Percentiles rank a stretch among this genome's conserved stretches.
Conservation (phyloP, 2,329 filamentous ascomycete genomes). For the Aspergillus tanneri region DNA sequence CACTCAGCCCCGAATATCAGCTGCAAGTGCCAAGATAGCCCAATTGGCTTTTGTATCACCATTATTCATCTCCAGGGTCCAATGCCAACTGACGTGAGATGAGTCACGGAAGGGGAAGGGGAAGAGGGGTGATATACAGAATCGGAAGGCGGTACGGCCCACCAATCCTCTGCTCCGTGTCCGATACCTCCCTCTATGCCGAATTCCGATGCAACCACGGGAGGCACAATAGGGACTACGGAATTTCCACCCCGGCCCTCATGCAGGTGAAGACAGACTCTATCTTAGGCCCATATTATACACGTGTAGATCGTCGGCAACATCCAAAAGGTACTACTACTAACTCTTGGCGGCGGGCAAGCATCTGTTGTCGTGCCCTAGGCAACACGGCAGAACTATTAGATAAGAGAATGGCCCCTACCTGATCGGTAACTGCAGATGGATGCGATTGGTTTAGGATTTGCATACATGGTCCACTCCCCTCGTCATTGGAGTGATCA, state of each 20-base stretch:
- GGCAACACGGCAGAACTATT: neutral
- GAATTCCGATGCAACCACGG: too few relatives aligned
- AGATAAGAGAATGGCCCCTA: constrained; percentile 8
- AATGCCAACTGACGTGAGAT: too few relatives aligned
- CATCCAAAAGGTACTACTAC: too few relatives aligned
- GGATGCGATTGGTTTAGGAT: constrained; percentile 14
- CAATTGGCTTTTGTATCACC: neutral
- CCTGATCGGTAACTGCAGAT: neutral
- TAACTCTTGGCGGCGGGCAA: neutral
- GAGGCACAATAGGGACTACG: too few relatives aligned
- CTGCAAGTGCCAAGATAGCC: constrained; percentile 2
- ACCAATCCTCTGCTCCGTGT: too few relatives aligned
- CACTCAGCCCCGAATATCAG: neutral
- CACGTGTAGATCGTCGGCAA: too few relatives aligned
- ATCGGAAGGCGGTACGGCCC: neutral
- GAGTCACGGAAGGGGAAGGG: too few relatives aligned
- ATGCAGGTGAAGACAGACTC: too few relatives aligned
- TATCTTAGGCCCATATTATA: too few relatives aligned
- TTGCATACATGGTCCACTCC: constrained; percentile 4
- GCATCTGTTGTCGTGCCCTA: neutral
- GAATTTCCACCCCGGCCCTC: neutral
- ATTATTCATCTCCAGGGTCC: neutral
- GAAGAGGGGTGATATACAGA: neutral
- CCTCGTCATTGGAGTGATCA: constrained; percentile 9
- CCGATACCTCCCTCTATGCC: too few relatives aligned